Base-by-base conservation (phyloP, 257 asterid genomes). In the Nicotiana undulata region DNA sequence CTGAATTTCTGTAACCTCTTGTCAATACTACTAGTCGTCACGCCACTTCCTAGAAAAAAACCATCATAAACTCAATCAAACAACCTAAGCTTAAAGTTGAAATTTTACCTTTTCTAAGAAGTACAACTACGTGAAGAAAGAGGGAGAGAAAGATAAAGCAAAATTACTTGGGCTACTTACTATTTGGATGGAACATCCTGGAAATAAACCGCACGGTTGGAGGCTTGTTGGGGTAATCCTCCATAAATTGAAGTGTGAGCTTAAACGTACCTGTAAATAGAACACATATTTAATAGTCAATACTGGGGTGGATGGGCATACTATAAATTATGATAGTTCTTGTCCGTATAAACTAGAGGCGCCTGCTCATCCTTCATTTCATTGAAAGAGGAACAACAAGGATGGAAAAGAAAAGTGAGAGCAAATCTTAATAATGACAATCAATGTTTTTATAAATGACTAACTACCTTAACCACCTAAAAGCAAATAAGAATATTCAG, bases 101-200 rank as follows among this genome's bases (percentile, higher is more conserved):
- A 70, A 70, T 67, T 37, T 8, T 67, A 11, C 55, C 5, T n/a
- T 15, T 37, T 10, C 32, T 29, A 29, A 29, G 32, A 29, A 44
- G 22, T 44, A 68, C 32, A 68, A 68, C 13, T 20, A 20, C 0
- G 12, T 2, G 6, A 68, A 40, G 59, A 40, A 40, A 68, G 32
- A 11, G 58, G 56, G 58, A 68, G 32, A 22, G 20, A 70, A 70
- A 44, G 37, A 70, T 20, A 44, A 70, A 46, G 77, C 46, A 26
- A 63, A 12, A 9, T 63, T 46, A 34, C 26, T 64, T 67, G 17
- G 61, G 79, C 16, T 65, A 87, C 98, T 93, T 94, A 94, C 98
- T 94, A 82, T 94, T 94, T 46, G 98, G 98, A 80, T 94, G 98
- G 86, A 94, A 94, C 98, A 94, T 94, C 88, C 98, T 90, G 75